Evolutionary conservation across 2,329 filamentous ascomycete genomes (phyloP).

Genomic region (Penicillium brevicompactum): DNA sequence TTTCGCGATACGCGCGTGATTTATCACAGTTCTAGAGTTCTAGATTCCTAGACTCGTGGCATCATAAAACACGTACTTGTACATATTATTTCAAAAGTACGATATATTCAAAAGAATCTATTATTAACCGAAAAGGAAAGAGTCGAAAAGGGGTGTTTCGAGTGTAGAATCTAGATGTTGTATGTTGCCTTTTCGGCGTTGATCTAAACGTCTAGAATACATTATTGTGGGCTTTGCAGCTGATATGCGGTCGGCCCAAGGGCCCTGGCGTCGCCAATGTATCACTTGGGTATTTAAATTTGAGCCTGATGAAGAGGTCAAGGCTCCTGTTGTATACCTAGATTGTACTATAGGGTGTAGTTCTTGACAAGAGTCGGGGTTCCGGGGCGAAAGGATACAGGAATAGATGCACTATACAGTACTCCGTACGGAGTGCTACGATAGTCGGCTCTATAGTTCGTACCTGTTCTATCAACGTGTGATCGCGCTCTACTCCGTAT

Average conservation of each 20-base stretch:
- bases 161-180: background rate
- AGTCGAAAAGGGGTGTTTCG: background rate
- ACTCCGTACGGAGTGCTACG: background rate
- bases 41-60: background rate
- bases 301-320: conserved; percentile 2
- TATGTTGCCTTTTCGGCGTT: background rate
- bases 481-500: background rate
- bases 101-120: no score
- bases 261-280: conserved; percentile 22
- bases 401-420: conserved; percentile 13
- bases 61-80: background rate
- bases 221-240: conserved; percentile 24
- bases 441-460: background rate
- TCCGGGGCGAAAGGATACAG: conserved; percentile 6
- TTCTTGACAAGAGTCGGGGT: conserved; percentile 10
- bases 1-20: conserved; percentile 11
- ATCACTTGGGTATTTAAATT: conserved; percentile 1
- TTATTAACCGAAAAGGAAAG: no score
- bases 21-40: background rate
- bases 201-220: background rate
- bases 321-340: background rate
- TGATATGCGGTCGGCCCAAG: conserved; percentile 28
- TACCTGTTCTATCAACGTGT: background rate
- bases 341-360: background rate
- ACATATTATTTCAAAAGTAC: background rate